Conservation (phyloP, 1,139 yeast species). For the Lodderomyces parapsilosis region DNA sequence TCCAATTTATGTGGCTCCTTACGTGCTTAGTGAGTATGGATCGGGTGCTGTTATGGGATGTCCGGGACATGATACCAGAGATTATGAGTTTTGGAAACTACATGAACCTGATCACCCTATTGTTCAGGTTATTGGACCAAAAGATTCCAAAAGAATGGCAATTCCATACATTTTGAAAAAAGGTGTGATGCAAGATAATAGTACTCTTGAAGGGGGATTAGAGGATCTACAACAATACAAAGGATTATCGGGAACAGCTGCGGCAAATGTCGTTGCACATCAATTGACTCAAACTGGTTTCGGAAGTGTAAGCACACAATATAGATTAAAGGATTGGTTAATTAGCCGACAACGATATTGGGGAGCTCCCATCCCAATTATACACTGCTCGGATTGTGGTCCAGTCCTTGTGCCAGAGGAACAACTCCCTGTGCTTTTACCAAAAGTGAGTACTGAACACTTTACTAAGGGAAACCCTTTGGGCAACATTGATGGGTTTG, state of each 20-base stretch:
- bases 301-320: conserved; percentile 56
- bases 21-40: conserved; percentile 81
- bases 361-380: conserved; percentile 98
- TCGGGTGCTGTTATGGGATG: conserved; percentile 97
- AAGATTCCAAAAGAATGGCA: conserved; percentile 15
- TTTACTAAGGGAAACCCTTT: conserved; percentile 72
- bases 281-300: conserved; percentile 32
- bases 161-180: conserved; percentile 49
- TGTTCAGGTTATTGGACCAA: conserved; percentile 45
- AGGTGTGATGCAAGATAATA: conserved; percentile 50
- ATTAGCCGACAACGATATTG: conserved; percentile 93
- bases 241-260: conserved; percentile 53
- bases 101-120: conserved; percentile 52
- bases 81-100: conserved; percentile 71
- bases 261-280: conserved; percentile 47
- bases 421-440: conserved; percentile 79
- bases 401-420: conserved; percentile 85
- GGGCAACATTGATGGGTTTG: conserved; percentile 65
- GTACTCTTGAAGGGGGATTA: conserved; percentile 26
- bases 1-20: conserved; percentile 89
- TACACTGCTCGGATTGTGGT: conserved; percentile 85
- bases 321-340: conserved; percentile 85
- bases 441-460: conserved; percentile 43
- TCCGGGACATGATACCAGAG: conserved; percentile 90
- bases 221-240: conserved; percentile 45